These are phyloP conservation scores for Geotrichum aggregatum DNA, from an alignment of 1,139 yeast genomes.

Conservation along the genomic window DNA sequence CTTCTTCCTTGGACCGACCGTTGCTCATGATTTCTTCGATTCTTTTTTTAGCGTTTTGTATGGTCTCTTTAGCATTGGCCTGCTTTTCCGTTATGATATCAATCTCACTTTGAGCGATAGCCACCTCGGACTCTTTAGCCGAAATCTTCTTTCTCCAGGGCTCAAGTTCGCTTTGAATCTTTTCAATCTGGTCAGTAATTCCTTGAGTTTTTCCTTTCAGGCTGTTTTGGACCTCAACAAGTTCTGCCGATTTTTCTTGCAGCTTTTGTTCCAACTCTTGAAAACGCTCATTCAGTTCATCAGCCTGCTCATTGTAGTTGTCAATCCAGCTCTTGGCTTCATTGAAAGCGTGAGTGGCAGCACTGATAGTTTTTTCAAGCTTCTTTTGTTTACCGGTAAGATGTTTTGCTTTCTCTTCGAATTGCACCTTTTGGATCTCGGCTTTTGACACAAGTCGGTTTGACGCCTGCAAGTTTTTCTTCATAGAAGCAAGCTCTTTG, in stretches of 20 bases:
- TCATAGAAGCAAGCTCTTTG: conserved; percentile 29
- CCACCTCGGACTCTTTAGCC: conserved; percentile 61
- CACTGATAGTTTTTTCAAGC: conserved; percentile 47
- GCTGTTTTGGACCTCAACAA: conserved; percentile 61
- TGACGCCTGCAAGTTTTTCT: conserved; percentile 29
- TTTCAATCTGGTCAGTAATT: conserved; percentile 59
- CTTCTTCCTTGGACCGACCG: conserved; percentile 51
- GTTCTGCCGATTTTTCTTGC: conserved; percentile 49
- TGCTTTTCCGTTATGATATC: conserved; percentile 54
- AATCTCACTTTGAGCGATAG: conserved; percentile 61
- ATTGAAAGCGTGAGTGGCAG: conserved; percentile 40
- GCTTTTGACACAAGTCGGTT: conserved; percentile 32
- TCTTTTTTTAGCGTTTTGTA: conserved; percentile 47
- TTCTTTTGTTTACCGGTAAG: conserved; percentile 58
- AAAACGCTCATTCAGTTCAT: conserved; percentile 38
- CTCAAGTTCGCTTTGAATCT: conserved; percentile 60
- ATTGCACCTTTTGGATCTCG: conserved; percentile 53
- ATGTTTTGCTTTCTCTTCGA: conserved; percentile 70
- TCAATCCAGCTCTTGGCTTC: conserved; percentile 49
- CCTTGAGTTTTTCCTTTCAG: conserved; percentile 70
- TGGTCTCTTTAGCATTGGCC: conserved; percentile 44
- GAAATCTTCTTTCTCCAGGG: conserved; percentile 79
- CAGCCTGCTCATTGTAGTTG: conserved; percentile 46
- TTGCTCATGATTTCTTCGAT: conserved; percentile 49
- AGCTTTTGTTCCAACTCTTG: conserved; percentile 47